Conservation (phyloP, 352 stramenopile species). For the Phytophthora kernoviae region DNA sequence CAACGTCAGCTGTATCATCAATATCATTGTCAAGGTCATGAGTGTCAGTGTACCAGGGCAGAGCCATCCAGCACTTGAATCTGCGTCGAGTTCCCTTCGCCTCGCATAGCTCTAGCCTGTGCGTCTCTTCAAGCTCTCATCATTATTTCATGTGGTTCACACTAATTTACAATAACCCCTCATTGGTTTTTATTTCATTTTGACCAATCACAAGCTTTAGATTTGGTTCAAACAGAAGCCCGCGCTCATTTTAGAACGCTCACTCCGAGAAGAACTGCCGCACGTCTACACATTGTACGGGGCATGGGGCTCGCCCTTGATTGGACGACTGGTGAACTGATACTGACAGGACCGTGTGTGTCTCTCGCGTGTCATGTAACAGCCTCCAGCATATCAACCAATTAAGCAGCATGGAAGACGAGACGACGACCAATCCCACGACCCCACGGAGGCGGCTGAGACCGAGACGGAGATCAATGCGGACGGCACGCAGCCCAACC, state of each 20-base stretch:
- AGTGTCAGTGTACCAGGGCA: conserved; percentile 36
- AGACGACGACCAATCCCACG: conserved; percentile 25
- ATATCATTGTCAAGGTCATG: neutral
- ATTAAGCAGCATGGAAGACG: conserved; percentile 35
- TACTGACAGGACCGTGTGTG: conserved; percentile 1
- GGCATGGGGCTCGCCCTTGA: neutral
- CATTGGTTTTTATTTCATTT: conserved; percentile 3
- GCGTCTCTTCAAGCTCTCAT: conserved; percentile 25
- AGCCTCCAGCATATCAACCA: neutral
- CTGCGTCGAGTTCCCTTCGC: conserved; percentile 25
- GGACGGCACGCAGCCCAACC: conserved; percentile 17
- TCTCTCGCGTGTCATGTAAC: conserved; percentile 12
- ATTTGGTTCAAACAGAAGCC: neutral
- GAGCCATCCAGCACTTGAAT: conserved; percentile 46
- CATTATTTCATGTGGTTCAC: conserved; percentile 10
- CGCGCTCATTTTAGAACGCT: neutral
- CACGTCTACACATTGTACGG: no score
- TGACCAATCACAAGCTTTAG: conserved; percentile 12
- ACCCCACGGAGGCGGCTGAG: conserved; percentile 30
- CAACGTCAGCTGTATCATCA: neutral
- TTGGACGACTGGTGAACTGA: neutral
- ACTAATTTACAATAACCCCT: neutral
- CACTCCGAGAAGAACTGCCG: conserved; percentile 1
- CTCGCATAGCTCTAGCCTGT: conserved; percentile 18
- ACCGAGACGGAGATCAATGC: conserved; percentile 20